Evolutionary conservation across 169 alveolate genomes (phyloP).

Genomic region (Eimeria maxima): DNA sequence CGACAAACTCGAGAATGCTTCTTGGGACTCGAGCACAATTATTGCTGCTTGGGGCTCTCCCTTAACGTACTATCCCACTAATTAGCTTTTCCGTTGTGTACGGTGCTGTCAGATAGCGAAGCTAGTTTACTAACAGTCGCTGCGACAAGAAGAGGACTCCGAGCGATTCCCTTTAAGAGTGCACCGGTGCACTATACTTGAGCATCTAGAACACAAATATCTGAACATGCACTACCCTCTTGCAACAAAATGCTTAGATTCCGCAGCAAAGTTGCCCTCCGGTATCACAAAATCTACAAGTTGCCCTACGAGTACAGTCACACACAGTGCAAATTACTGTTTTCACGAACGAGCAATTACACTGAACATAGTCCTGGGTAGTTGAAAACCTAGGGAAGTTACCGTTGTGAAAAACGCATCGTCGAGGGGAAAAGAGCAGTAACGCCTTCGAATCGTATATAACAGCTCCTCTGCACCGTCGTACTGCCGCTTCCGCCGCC

Average conservation of each 20-base stretch:
- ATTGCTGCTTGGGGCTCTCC: background rate
- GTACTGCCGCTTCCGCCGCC: slow-evolving; percentile 82
- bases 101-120: slow-evolving; percentile 21
- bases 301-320: slow-evolving; percentile 39
- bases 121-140: slow-evolving; percentile 17
- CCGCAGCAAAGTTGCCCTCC: slow-evolving; percentile 63
- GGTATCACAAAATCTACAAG: slow-evolving; percentile 72
- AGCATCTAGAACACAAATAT: background rate
- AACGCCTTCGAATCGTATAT: slow-evolving; percentile 77
- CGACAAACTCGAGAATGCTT: slow-evolving; percentile 15
- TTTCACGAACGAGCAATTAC: background rate
- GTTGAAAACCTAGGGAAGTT: background rate
- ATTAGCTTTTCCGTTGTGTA: background rate
- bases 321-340: background rate
- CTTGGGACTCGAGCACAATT: slow-evolving; percentile 21
- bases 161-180: slow-evolving; percentile 48
- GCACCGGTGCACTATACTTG: slow-evolving; percentile 47
- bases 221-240: background rate
- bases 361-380: background rate
- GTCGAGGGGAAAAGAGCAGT: slow-evolving; percentile 78
- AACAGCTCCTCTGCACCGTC: slow-evolving; percentile 78
- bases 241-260: background rate
- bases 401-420: slow-evolving; percentile 80
- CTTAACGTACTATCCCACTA: background rate
- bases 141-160: slow-evolving; percentile 41